phyloP scores from a whole-genome alignment of 2,329 filamentous ascomycete species.

The Arthrinium puccinioides region DNA sequence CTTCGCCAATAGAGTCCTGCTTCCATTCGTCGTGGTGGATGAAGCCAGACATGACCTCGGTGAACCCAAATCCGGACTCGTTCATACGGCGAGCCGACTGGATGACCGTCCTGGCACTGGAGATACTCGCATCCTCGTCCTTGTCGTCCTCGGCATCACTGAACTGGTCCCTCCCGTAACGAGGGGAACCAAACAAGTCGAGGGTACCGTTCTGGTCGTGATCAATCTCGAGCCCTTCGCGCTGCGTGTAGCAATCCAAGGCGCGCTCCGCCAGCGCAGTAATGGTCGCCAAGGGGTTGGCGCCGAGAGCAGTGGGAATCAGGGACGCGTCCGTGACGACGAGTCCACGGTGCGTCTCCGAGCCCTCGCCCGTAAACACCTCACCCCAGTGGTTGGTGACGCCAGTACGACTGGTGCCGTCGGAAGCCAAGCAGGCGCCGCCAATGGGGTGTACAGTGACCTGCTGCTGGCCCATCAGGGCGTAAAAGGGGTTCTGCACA shows the following conservation, averaged over 20 bases:
- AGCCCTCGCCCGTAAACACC: constrained; percentile 45
- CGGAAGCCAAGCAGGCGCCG: constrained; percentile 55
- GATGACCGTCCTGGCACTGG: constrained; percentile 29
- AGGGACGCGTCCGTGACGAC: constrained; percentile 55
- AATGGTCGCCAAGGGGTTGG: constrained; percentile 64
- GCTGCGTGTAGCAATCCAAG: constrained; percentile 41
- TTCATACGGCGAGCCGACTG: constrained; percentile 33
- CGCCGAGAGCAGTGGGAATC: constrained; percentile 55
- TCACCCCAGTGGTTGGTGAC: constrained; percentile 56
- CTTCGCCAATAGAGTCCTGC: constrained; percentile 19
- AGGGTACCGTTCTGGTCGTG: constrained; percentile 38
- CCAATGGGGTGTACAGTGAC: constrained; percentile 62
- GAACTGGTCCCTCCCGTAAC: constrained; percentile 6
- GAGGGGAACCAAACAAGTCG: constrained; percentile 47
- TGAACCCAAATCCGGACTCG: constrained; percentile 49
- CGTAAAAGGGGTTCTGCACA: constrained; percentile 50
- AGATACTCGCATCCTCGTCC: constrained; percentile 28
- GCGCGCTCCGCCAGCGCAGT: constrained; percentile 60
- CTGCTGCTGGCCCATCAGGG: constrained; percentile 47
- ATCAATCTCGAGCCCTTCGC: constrained; percentile 35
- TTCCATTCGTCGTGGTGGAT: constrained; percentile 36
- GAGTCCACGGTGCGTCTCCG: constrained; percentile 47
- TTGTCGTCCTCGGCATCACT: constrained; percentile 8
- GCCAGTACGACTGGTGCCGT: constrained; percentile 48
- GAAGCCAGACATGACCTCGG: constrained; percentile 58